A percentile compares a stretch with the other conserved stretches of the same genome.
These are phyloP conservation scores for Sphaerosporella brunnea DNA, from an alignment of 495 filamentous ascomycete species.

Conservation along the genomic window DNA sequence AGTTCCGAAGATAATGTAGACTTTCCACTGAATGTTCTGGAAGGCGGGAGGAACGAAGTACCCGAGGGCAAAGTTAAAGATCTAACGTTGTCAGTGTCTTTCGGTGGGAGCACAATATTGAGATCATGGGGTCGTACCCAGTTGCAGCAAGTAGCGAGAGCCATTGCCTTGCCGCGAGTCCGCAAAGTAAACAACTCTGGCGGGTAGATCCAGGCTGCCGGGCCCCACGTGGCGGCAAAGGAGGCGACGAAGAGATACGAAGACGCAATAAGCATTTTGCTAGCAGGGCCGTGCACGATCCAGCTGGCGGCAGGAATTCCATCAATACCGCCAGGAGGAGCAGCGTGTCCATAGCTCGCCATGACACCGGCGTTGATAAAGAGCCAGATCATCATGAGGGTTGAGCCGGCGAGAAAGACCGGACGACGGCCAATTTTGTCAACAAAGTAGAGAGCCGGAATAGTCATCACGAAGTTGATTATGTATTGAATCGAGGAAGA, in stretches of 20 bases:
- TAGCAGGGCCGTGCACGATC: constrained; percentile 38
- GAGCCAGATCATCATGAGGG: constrained; percentile 55
- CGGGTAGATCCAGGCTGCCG: constrained; percentile 59
- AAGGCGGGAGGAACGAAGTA: constrained; percentile 66
- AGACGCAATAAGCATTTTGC: constrained; percentile 56
- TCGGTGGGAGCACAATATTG: too few species aligned
- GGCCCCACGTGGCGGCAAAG: constrained; percentile 54
- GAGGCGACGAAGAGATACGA: constrained; percentile 63
- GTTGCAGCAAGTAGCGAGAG: constrained; percentile 50
- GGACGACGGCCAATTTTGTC: constrained; percentile 45
- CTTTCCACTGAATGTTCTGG: constrained; percentile 54
- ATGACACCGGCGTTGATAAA: constrained; percentile 46
- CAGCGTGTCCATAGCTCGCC: constrained; percentile 34
- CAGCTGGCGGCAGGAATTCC: constrained; percentile 46
- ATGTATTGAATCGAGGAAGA: constrained; percentile 60
- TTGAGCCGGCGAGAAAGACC: constrained; percentile 48
- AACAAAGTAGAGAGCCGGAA: constrained; percentile 39
- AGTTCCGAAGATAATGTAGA: constrained; percentile 56
- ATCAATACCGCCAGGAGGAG: constrained; percentile 34
- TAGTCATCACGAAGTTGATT: constrained; percentile 46
- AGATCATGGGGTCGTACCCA: constrained; percentile 37
- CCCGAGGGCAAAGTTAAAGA: constrained; percentile 58
- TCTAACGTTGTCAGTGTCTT: too few species aligned
- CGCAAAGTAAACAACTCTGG: constrained; percentile 58
- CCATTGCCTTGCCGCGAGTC: constrained; percentile 49